These are phyloP conservation scores for Aspergillus vadensis DNA, from an alignment of 2,329 filamentous ascomycete genomes.

Conservation along the genomic window DNA sequence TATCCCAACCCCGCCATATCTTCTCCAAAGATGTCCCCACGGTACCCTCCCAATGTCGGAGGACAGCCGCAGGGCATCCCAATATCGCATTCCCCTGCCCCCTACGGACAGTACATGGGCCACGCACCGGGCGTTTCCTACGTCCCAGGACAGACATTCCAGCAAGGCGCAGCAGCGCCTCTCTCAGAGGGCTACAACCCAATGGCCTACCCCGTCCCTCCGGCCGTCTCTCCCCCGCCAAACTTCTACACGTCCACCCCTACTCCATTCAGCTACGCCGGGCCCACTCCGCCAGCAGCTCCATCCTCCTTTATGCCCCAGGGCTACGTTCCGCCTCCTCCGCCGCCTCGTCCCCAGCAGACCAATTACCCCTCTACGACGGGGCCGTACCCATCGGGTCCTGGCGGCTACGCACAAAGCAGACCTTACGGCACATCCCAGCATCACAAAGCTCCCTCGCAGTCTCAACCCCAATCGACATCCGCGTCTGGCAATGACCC, in stretches of 20 bases:
- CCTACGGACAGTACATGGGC: constrained; percentile 39
- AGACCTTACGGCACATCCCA: constrained; percentile 44
- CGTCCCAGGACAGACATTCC: constrained; percentile 36
- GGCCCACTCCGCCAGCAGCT: constrained; percentile 40
- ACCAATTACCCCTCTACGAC: constrained; percentile 45
- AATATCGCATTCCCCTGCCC: constrained; percentile 40
- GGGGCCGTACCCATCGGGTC: constrained; percentile 57
- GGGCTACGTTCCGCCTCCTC: constrained; percentile 68
- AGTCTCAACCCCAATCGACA: constrained; percentile 35
- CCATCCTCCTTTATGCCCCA: constrained; percentile 56
- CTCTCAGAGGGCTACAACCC: constrained; percentile 52
- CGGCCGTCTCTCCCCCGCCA: constrained; percentile 47
- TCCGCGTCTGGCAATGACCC: constrained; percentile 54
- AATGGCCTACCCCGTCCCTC: constrained; percentile 52
- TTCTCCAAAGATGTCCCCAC: constrained; percentile 44
- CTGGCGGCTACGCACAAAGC: constrained; percentile 58
- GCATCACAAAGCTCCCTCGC: constrained; percentile 42
- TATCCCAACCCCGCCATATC: constrained; percentile 38
- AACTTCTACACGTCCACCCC: constrained; percentile 41
- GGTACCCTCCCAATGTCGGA: constrained; percentile 33
- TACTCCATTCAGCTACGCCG: constrained; percentile 37
- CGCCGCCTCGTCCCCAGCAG: constrained; percentile 65
- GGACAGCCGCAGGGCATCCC: constrained; percentile 30
- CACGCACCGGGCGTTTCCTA: constrained; percentile 30
- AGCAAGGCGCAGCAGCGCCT: constrained; percentile 46